Evolutionary conservation across 2,329 filamentous ascomycete species (phyloP).

Genomic region (Bipolaris oryzae): DNA sequence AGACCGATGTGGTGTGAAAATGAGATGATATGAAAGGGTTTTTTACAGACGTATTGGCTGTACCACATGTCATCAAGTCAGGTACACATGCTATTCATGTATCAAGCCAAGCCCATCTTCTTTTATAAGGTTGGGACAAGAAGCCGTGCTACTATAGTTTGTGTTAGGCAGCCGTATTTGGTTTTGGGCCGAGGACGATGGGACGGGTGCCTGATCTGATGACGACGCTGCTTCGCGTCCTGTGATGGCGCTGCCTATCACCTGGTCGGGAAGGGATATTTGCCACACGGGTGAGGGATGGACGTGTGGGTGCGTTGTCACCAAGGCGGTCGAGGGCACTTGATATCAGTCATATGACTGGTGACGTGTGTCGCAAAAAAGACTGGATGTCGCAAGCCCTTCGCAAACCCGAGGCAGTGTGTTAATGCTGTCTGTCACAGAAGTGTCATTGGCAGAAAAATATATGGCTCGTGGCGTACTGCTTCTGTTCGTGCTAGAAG

Average conservation of each 20-base stretch:
- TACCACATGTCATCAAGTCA: no score
- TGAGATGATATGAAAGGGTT: no score
- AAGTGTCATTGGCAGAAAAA: neutral
- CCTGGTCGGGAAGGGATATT: slow-evolving; percentile 5
- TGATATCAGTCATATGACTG: slow-evolving; percentile 2
- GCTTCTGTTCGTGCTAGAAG: neutral
- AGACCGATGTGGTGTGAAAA: no score
- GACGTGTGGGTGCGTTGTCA: neutral
- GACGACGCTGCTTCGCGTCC: slow-evolving; percentile 42
- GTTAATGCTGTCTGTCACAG: neutral
- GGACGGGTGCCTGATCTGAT: slow-evolving; percentile 42
- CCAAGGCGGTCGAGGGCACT: neutral
- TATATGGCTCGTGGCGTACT: neutral
- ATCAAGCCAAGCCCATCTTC: no score
- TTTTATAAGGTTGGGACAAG: no score
- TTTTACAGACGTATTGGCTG: no score
- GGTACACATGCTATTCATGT: no score
- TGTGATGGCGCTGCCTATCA: slow-evolving; percentile 33
- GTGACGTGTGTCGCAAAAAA: slow-evolving; percentile 10
- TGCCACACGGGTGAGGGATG: neutral
- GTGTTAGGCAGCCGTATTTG: no score
- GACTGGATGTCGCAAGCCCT: neutral
- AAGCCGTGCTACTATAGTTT: no score
- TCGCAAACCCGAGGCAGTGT: neutral
- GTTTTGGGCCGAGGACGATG: no score